phyloP scores from a whole-genome alignment of 1,284 basidiomycete species.

The Phellopilus nigrolimitatus region DNA sequence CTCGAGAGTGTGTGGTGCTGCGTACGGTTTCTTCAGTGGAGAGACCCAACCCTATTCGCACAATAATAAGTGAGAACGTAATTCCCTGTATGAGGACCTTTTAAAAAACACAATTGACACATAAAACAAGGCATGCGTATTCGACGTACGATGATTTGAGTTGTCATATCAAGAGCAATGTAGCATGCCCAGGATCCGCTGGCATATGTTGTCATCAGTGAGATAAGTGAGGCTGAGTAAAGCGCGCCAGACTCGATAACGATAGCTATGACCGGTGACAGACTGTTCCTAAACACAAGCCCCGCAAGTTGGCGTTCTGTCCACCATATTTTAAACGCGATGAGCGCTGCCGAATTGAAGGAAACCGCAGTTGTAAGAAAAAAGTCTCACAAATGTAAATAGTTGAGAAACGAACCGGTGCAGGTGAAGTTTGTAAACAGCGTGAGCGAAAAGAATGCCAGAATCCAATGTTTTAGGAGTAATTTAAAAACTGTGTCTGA shows the following conservation, averaged over 20 bases:
- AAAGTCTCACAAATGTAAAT: not conserved
- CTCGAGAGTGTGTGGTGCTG: not conserved
- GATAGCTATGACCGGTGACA: constrained; percentile 10
- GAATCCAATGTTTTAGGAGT: not conserved
- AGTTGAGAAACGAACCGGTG: constrained; percentile 22
- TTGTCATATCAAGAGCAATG: constrained; percentile 16
- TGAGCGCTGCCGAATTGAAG: constrained; percentile 13
- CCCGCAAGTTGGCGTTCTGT: constrained; percentile 10
- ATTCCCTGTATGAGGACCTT: constrained; percentile 12
- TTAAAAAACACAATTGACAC: not conserved
- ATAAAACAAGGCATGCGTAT: not conserved
- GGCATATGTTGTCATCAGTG: constrained; percentile 10
- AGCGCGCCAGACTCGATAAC: constrained; percentile 18
- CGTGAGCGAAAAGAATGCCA: constrained; percentile 23
- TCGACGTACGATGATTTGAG: constrained; percentile 19
- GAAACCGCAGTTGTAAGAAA: not conserved
- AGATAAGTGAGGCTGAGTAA: constrained; percentile 16
- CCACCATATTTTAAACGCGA: constrained; percentile 16
- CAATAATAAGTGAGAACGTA: constrained; percentile 19
- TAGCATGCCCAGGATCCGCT: constrained; percentile 18
- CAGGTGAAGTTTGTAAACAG: constrained; percentile 16
- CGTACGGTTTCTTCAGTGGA: not conserved
- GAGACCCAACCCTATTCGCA: constrained; percentile 5
- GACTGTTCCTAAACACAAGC: not conserved
- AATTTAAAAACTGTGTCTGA: constrained; percentile 19